Conservation (phyloP, 768 basidiomycete genomes). For the Psilocybe cubensis region DNA sequence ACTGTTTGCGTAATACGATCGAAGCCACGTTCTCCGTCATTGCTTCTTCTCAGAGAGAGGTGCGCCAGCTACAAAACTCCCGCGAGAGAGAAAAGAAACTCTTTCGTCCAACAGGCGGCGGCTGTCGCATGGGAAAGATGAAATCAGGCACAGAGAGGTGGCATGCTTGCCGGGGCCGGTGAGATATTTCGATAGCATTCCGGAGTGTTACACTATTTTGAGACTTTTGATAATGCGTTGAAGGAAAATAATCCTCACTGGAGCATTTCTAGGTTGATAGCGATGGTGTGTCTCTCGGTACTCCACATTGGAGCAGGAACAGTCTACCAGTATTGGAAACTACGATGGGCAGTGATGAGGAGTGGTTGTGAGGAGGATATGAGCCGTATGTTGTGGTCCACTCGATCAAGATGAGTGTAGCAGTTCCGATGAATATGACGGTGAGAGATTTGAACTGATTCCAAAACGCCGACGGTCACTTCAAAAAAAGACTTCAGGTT, state of each 20-base stretch:
- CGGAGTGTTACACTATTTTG: not conserved
- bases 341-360: not conserved
- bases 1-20: slow-evolving; percentile 2
- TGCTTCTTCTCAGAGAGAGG: not conserved
- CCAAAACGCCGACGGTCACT: not conserved
- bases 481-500: not conserved
- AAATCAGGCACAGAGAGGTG: not conserved
- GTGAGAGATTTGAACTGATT: not conserved
- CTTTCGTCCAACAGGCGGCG: not conserved
- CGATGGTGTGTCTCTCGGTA: no score
- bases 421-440: not conserved
- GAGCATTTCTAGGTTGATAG: not conserved
- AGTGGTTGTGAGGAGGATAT: not conserved
- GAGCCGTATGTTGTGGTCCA: not conserved
- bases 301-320: not conserved
- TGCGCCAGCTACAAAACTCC: not conserved
- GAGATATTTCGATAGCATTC: not conserved
- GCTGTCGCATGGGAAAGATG: not conserved
- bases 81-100: not conserved
- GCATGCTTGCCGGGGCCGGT: slow-evolving; percentile 1
- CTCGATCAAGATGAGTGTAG: not conserved
- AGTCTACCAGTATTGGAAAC: not conserved
- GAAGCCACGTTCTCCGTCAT: not conserved
- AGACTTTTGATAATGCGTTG: not conserved
- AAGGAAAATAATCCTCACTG: not conserved